A percentile compares a stretch with the other conserved stretches of the same genome.
phyloP scores from a whole-genome alignment of 106 monocot species.

The Dioscorea alata region DNA sequence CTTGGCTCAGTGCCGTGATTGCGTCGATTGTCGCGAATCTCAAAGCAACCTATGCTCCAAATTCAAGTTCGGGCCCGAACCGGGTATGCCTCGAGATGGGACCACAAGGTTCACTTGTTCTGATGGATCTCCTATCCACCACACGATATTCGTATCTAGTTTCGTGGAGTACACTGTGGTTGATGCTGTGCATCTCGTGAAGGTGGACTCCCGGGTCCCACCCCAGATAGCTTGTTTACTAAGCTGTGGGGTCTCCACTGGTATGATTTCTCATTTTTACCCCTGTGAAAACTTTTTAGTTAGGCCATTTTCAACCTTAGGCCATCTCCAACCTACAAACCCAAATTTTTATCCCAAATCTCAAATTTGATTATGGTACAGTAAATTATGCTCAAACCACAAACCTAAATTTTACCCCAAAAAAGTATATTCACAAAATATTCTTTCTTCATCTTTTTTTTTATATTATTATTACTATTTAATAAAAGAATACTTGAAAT shows the following conservation, averaged over 20 bases:
- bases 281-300: too few relatives aligned
- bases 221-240: slow-evolving; percentile 75
- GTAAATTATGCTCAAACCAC: too few relatives aligned
- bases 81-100: slow-evolving; percentile 50
- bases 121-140: slow-evolving; percentile 26
- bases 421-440: too few relatives aligned
- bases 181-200: slow-evolving; percentile 46
- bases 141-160: slow-evolving; percentile 73
- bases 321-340: too few relatives aligned
- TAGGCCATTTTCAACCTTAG: too few relatives aligned
- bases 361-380: too few relatives aligned
- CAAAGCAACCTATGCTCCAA: slow-evolving; percentile 65
- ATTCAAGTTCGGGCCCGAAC: slow-evolving; percentile 18
- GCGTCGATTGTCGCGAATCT: slow-evolving; percentile 60
- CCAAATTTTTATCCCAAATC: too few relatives aligned
- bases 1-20: slow-evolving; percentile 50
- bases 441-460: too few relatives aligned
- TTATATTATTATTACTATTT: too few relatives aligned
- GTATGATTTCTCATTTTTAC: background rate
- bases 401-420: too few relatives aligned
- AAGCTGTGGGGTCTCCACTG: slow-evolving; percentile 88
- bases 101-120: slow-evolving; percentile 33
- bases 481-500: too few relatives aligned
- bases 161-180: slow-evolving; percentile 94
- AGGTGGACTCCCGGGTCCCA: slow-evolving; percentile 46